Evolutionary conservation across 345 rosid genomes (phyloP).

Genomic region (Sisymbrium altissimum): DNA sequence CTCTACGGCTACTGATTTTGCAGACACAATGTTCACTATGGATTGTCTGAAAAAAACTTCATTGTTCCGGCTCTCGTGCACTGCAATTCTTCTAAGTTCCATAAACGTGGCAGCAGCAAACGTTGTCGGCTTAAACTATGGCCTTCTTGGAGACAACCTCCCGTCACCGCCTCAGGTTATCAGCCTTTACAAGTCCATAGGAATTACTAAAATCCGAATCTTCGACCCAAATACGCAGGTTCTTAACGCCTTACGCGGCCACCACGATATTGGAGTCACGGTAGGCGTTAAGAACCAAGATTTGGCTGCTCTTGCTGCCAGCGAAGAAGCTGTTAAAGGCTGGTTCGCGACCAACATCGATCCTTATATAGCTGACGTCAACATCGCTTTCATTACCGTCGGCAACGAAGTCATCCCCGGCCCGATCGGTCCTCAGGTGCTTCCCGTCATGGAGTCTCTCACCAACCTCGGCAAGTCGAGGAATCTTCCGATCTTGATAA

Average conservation of each 20-base stretch:
- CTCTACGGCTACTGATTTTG: not conserved
- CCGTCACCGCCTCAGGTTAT: constrained; percentile 38
- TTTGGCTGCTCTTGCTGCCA: constrained; percentile 21
- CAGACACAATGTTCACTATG: not conserved
- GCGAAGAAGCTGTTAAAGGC: constrained; percentile 5
- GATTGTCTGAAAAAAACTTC: not conserved
- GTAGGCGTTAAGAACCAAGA: constrained; percentile 37
- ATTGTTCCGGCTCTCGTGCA: not conserved
- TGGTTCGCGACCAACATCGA: constrained; percentile 33
- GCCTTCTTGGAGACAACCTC: constrained; percentile 44
- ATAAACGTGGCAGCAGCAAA: not conserved
- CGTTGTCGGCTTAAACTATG: constrained; percentile 43
- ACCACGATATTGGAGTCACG: constrained; percentile 15
- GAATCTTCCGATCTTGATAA: constrained; percentile 19
- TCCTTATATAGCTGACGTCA: constrained; percentile 26
- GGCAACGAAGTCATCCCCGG: constrained; percentile 50
- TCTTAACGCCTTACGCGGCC: constrained; percentile 33
- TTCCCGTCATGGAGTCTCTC: constrained; percentile 30
- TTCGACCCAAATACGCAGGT: constrained; percentile 33
- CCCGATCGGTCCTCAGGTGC: not conserved
- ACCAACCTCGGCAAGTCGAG: not conserved
- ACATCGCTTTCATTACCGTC: constrained; percentile 23
- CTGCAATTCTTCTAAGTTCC: not conserved
- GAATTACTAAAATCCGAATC: constrained; percentile 27
- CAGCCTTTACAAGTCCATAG: constrained; percentile 29